phyloP scores from a whole-genome alignment of 2,329 filamentous ascomycete species.

The Cadophora malorum region DNA sequence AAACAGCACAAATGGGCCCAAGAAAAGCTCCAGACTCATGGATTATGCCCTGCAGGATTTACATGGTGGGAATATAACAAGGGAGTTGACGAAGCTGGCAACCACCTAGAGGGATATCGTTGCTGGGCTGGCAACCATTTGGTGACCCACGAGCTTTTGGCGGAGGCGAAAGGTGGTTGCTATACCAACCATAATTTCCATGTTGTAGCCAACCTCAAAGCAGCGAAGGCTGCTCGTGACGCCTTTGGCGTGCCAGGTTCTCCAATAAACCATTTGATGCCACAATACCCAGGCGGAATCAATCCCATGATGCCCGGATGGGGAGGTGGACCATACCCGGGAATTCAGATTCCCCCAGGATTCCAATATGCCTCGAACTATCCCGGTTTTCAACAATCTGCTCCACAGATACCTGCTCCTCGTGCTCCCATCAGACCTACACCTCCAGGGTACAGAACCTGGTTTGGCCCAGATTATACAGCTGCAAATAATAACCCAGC shows the following conservation, averaged over 20 bases:
- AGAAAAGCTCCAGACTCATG: not conserved
- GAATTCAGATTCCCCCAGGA: no score
- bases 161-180: conserved; percentile 2
- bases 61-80: conserved; percentile 5
- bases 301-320: no score
- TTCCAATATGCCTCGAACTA: not conserved
- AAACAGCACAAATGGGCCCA: conserved; percentile 12
- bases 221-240: not conserved
- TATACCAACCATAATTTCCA: not conserved
- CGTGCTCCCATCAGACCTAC: not conserved
- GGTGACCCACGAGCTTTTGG: conserved; percentile 2
- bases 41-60: conserved; percentile 8
- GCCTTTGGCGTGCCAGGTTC: no score
- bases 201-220: not conserved
- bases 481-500: not conserved
- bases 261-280: no score
- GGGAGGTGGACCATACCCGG: not conserved
- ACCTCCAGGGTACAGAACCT: not conserved
- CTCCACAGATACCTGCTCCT: not conserved
- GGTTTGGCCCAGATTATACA: not conserved
- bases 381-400: not conserved
- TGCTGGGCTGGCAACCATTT: conserved; percentile 2
- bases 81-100: not conserved
- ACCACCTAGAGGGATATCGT: not conserved
- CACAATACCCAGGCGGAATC: no score